These are phyloP conservation scores for Chlorophyllum brunneum DNA, from an alignment of 768 basidiomycete genomes.

Conservation along the genomic window DNA sequence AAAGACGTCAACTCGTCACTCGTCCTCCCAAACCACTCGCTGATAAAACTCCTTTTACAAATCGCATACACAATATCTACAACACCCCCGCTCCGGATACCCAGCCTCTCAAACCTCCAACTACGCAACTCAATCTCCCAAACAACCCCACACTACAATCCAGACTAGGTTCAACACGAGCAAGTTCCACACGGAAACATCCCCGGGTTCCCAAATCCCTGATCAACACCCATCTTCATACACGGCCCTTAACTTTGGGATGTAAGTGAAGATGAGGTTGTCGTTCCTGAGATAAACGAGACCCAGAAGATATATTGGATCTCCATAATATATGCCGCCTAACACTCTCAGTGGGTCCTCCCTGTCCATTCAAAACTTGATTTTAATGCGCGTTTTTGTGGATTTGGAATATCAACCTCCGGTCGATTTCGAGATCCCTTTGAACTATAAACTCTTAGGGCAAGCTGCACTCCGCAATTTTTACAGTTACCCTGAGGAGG, in stretches of 20 bases:
- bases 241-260: slow-evolving; percentile 79
- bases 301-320: slow-evolving; percentile 24
- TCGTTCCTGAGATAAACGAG: slow-evolving; percentile 21
- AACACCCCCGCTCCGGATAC: slow-evolving; percentile 4
- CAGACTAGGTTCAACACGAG: slow-evolving; percentile 44
- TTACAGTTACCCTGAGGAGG: slow-evolving; percentile 27
- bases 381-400: slow-evolving; percentile 16
- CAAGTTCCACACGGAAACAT: slow-evolving; percentile 68
- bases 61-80: slow-evolving; percentile 32
- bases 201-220: slow-evolving; percentile 47
- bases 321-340: slow-evolving; percentile 48
- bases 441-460: slow-evolving; percentile 39
- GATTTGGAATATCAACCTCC: slow-evolving; percentile 42
- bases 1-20: slow-evolving; percentile 20
- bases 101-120: slow-evolving; percentile 31
- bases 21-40: slow-evolving; percentile 46
- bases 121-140: slow-evolving; percentile 15
- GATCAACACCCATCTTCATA: slow-evolving; percentile 61
- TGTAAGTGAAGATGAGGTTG: slow-evolving; percentile 50
- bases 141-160: slow-evolving; percentile 25
- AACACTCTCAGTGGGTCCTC: slow-evolving; percentile 35
- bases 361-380: background rate
- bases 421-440: slow-evolving; percentile 41
- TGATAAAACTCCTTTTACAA: slow-evolving; percentile 77
- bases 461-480: slow-evolving; percentile 30